phyloP scores from a whole-genome alignment of 139 green algal species.

The Ettlia oleoabundans region DNA sequence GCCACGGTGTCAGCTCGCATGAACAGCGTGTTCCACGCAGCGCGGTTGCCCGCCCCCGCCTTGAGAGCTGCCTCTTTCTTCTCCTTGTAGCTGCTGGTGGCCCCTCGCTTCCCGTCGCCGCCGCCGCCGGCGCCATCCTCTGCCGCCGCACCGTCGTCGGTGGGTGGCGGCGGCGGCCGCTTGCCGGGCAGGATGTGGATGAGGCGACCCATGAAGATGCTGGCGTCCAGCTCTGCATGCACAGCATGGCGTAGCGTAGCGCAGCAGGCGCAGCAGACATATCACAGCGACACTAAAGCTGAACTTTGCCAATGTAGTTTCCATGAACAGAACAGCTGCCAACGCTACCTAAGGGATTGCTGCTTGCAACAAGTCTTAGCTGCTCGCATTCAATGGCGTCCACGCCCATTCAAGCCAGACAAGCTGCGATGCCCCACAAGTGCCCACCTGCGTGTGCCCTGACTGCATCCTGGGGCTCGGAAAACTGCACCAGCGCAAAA shows the following conservation, averaged over 20 bases:
- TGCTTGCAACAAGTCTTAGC: too few species aligned
- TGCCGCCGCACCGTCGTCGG: slow-evolving; percentile 7
- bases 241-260: not conserved
- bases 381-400: too few species aligned
- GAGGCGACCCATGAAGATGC: slow-evolving; percentile 90
- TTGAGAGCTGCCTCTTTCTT: slow-evolving; percentile 79
- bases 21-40: slow-evolving; percentile 97
- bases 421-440: not conserved
- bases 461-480: slow-evolving; percentile 73
- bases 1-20: slow-evolving; percentile 97
- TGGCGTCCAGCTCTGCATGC: slow-evolving; percentile 53
- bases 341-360: not conserved
- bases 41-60: slow-evolving; percentile 73
- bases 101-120: not conserved
- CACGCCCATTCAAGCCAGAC: too few species aligned
- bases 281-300: too few species aligned
- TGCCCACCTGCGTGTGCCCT: slow-evolving; percentile 54
- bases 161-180: slow-evolving; percentile 42
- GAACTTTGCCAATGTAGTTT: too few species aligned
- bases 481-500: slow-evolving; percentile 90
- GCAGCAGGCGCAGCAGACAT: too few species aligned
- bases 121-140: slow-evolving; percentile 23
- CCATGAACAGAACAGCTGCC: not conserved
- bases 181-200: slow-evolving; percentile 92
- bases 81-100: slow-evolving; percentile 62